Evolutionary conservation across 202 grass and related monocot species (phyloP).

Genomic region (Eragrostis tef): DNA sequence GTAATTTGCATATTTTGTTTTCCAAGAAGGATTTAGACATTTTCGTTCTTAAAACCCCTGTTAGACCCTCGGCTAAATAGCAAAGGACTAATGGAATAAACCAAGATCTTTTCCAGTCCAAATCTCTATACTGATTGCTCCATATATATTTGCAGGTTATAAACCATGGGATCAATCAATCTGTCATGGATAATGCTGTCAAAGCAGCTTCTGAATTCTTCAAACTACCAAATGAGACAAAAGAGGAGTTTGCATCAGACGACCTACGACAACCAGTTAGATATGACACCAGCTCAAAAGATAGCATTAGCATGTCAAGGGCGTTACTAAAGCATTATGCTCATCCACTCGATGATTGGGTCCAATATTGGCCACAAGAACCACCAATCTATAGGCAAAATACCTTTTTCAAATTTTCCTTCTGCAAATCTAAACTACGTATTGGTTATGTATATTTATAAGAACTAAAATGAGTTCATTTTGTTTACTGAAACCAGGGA

Average conservation of each 20-base stretch:
- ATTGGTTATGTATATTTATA: background rate
- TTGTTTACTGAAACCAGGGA: conserved; percentile 55
- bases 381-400: conserved; percentile 65
- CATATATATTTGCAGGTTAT: conserved; percentile 56
- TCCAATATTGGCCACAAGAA: conserved; percentile 64
- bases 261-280: conserved; percentile 64
- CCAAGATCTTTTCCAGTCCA: background rate
- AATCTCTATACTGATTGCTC: background rate
- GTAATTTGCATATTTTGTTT: too few species aligned
- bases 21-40: too few species aligned
- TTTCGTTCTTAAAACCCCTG: background rate
- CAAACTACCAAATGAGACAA: conserved; percentile 53
- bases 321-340: conserved; percentile 74
- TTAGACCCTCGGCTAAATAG: conserved; percentile 6
- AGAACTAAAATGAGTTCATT: background rate
- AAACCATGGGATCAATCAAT: conserved; percentile 76
- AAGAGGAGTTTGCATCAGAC: conserved; percentile 60
- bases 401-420: background rate
- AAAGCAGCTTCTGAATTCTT: conserved; percentile 73
- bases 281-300: conserved; percentile 63
- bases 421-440: background rate
- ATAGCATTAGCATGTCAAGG: conserved; percentile 52
- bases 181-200: conserved; percentile 59
- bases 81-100: background rate
- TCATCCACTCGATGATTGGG: conserved; percentile 67